phyloP scores from a whole-genome alignment of 352 stramenopile genomes.

The Thalassiosira sp. region DNA sequence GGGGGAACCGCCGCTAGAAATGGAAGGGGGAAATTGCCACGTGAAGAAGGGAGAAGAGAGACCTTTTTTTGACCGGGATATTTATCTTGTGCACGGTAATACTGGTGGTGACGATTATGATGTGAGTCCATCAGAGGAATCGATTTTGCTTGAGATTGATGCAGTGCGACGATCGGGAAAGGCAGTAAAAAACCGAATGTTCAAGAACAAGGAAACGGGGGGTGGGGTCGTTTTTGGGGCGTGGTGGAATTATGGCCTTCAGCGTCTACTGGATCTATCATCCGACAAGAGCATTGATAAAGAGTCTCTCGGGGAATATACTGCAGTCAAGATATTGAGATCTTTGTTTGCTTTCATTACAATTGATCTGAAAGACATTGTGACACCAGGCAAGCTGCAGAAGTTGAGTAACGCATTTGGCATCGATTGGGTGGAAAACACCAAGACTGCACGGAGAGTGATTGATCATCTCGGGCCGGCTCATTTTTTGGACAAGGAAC shows the following conservation, averaged over 20 bases:
- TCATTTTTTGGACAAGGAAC: constrained; percentile 35
- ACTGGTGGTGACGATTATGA: constrained; percentile 1
- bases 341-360: constrained; percentile 45
- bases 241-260: constrained; percentile 51
- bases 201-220: constrained; percentile 44
- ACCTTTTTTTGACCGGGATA: constrained; percentile 16
- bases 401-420: constrained; percentile 33
- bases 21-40: constrained; percentile 30
- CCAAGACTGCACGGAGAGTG: constrained; percentile 31
- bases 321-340: constrained; percentile 40
- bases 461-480: constrained; percentile 23
- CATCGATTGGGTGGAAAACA: constrained; percentile 39
- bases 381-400: constrained; percentile 26
- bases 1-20: constrained; percentile 1
- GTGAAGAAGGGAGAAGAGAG: constrained; percentile 11
- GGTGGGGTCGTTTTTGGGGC: constrained; percentile 44
- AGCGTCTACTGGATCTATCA: constrained; percentile 29
- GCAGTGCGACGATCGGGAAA: constrained; percentile 26
- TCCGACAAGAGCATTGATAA: constrained; percentile 11
- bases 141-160: constrained; percentile 45
- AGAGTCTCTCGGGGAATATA: constrained; percentile 26
- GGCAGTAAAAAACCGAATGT: constrained; percentile 34
- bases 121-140: constrained; percentile 33
- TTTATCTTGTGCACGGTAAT: constrained; percentile 17
- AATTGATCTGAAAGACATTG: constrained; percentile 27